Base-by-base conservation (phyloP, 1,139 yeast genomes). In the Taphrina wiesneri region DNA sequence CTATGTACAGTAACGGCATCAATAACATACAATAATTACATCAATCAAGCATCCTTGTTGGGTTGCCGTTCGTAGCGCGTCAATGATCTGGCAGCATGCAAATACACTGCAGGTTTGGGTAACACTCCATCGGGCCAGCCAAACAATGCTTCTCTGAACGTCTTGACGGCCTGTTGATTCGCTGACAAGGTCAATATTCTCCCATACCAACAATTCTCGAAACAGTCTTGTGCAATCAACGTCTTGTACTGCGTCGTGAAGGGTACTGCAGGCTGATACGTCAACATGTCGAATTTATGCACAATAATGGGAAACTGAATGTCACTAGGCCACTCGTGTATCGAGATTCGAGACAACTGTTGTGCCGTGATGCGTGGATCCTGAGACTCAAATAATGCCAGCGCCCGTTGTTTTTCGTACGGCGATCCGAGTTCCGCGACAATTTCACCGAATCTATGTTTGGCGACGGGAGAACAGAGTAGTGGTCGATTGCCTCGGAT, bases 141-240 rank as follows among this genome's bases (percentile, higher is more conserved):
- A 21, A 54, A 54, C 11, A 54, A 17, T 21, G 59, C 49, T 17
- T 54, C 59, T 11, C 59, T n/a, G 26, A 54, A 54, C 19, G 36
- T 54, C 49, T 54, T 54, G 49, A 36, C 46, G 46, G 59, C 59
- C 49, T 54, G 59, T n/a, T 54, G 46, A 17, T 54, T 54, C 23
- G 59, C 59, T 15, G 59, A 39, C 13, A 54, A 19, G 13, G 59
- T 54, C 36, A 54, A 15, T 11, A 54, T n/a, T 19, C 59, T 17
- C 2, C 59, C 59, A 25, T 54, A 54, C 59, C 59, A 54, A 49
- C 59, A 54, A 54, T 39, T 54, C 59, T 54, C 59, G 25, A 54
- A 54, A 25, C 59, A 54, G 23, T 54, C 59, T 7, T 54, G 59
- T 4, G 59, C 59, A 13, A 54, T 54, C 25, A 11, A 13, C 34